Base-by-base conservation (phyloP, 2,329 filamentous ascomycete genomes). In the Penicillium digitatum region DNA sequence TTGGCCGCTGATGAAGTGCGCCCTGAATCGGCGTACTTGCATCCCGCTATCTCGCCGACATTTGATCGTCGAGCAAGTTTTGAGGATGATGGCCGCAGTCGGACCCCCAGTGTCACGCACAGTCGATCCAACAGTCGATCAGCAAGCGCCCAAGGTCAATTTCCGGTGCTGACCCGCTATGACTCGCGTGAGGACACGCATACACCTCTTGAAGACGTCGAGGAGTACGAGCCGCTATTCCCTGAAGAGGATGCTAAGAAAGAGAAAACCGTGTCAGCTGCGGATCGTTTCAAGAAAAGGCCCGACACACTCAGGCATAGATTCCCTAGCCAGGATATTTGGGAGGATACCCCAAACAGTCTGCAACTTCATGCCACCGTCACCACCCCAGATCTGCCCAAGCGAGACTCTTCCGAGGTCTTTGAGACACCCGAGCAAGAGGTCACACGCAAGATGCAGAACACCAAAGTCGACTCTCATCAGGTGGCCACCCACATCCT, bases 221-320 rank as follows among this genome's bases (percentile, higher is more conserved):
- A 92, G 66, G 92, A 97, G 71, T 97, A 97, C 67, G 93, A 97
- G 71, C 94, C 94, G 1, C 78, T 99, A 3, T 99, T 99, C 74
- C 87, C 89, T 0, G 91, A 85, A 14, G 81, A 94, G 54, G 88
- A 92, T 16, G 81, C 82, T 3, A 82, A 84, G 53, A 77, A 81
- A 51, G 75, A 80, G 24, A 76, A 80, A 54, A 77, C 76, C 9
- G 68, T 80, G 47, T 79, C 79, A n/a, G 74, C 79, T 31, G 76
- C 76, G 31, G 79, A 84, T 55, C 80, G 80, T 60, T 77, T 85
- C 62, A 85, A 83, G 71, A 74, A 72, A 53, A 76, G 78, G 35
- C 76, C 79, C 5, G 77, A 80, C 37, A 58, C 77, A 52, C 79
- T 84, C 60, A 76, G 81, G 57, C 83, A 84, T 60, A 87, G 87